Percentiles rank a stretch among this genome's conserved stretches.
Conservation (phyloP, 306 rosid species). For the Prosopis cineraria region DNA sequence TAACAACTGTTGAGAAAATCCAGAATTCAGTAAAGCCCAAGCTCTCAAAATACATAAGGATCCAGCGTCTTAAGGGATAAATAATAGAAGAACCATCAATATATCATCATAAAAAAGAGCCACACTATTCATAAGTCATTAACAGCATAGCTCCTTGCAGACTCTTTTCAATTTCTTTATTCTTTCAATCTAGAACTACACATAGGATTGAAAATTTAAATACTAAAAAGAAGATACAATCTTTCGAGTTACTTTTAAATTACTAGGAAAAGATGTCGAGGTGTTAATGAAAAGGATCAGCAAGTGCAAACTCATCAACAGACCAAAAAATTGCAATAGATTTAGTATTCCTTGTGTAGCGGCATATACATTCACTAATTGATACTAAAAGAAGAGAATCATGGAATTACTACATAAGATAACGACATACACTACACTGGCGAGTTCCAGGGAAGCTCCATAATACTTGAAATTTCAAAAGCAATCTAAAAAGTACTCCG, state of each 20-base stretch:
- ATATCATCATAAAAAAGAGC: not conserved
- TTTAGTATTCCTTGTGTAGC: not conserved
- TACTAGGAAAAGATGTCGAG: not conserved
- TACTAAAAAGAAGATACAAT: not conserved
- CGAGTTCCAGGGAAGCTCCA: constrained; percentile 28
- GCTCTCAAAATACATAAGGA: constrained; percentile 1
- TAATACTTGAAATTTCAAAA: constrained; percentile 35
- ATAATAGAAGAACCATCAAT: not conserved
- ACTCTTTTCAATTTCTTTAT: not conserved
- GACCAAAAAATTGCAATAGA: not conserved
- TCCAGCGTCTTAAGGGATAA: not conserved
- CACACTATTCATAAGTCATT: not conserved
- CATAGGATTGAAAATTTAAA: too few relatives aligned
- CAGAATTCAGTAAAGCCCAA: not conserved
- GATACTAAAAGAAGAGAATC: not conserved
- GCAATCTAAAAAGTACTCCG: constrained; percentile 32
- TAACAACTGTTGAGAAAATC: not conserved
- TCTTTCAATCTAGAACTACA: too few relatives aligned
- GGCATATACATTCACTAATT: not conserved
- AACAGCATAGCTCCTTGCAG: not conserved
- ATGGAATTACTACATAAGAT: not conserved
- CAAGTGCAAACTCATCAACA: not conserved
- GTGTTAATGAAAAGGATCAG: not conserved
- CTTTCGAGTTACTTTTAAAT: not conserved
- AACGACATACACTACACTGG: constrained; percentile 29